Conservation (phyloP, 2,329 filamentous ascomycete genomes). For the Rhinocladiella mackenziei region DNA sequence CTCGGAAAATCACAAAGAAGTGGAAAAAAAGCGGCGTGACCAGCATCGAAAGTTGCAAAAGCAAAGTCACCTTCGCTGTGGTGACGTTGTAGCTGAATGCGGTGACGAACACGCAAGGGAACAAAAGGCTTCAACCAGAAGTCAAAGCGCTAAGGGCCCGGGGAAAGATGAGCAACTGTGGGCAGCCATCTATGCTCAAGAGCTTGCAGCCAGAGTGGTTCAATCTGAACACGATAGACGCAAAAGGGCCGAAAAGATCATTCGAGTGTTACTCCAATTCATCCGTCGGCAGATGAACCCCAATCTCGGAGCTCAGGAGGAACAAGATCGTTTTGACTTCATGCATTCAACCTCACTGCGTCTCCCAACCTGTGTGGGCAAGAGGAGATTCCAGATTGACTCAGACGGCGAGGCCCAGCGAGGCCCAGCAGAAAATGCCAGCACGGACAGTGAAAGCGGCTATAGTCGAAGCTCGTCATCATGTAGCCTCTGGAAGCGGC, state of each 20-base stretch:
- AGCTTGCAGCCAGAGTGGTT: slow-evolving; percentile 17
- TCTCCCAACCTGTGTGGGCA: background rate
- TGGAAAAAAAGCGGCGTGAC: slow-evolving; percentile 18
- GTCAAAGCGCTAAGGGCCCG: slow-evolving; percentile 17
- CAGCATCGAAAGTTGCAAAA: slow-evolving; percentile 20
- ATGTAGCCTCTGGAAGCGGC: background rate
- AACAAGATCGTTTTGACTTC: background rate
- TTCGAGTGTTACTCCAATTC: slow-evolving; percentile 7
- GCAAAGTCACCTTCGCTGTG: slow-evolving; percentile 16
- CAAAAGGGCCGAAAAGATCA: slow-evolving; percentile 9
- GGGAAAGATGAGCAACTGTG: slow-evolving; percentile 26
- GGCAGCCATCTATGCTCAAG: slow-evolving; percentile 19
- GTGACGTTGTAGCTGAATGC: slow-evolving; percentile 11
- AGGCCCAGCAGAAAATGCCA: background rate
- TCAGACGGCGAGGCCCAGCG: background rate
- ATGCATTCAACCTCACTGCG: background rate
- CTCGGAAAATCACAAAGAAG: slow-evolving; percentile 6
- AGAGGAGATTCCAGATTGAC: background rate
- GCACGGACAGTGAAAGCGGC: background rate
- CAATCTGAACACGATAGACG: slow-evolving; percentile 20
- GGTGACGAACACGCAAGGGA: slow-evolving; percentile 11
- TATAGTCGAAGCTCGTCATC: background rate
- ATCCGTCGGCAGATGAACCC: background rate
- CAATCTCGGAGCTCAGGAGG: background rate
- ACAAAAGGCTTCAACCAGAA: slow-evolving; percentile 6